These are phyloP conservation scores for Russula lepida DNA, from an alignment of 768 basidiomycete species.

Conservation along the genomic window DNA sequence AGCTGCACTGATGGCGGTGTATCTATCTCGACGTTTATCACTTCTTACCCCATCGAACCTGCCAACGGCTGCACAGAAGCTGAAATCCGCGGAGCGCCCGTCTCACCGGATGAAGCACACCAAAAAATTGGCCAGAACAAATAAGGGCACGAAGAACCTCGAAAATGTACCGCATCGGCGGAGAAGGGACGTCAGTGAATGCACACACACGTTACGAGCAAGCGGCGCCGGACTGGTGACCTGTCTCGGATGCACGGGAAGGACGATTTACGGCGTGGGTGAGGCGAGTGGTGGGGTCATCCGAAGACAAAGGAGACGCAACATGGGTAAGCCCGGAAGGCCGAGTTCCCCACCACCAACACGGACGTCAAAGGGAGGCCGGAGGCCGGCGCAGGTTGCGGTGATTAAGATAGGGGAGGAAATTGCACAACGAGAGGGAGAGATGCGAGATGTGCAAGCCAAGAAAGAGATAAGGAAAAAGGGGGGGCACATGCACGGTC, in stretches of 20 bases:
- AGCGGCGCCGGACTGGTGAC: neutral
- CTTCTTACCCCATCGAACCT: neutral
- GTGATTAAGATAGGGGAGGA: conserved; percentile 7
- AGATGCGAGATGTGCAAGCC: neutral
- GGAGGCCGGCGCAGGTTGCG: conserved; percentile 3
- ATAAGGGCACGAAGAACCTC: conserved; percentile 2
- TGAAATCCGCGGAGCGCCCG: conserved; percentile 15
- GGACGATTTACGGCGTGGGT: conserved; percentile 19
- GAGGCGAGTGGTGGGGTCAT: neutral
- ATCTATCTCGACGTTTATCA: conserved; percentile 24
- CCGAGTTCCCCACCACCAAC: neutral
- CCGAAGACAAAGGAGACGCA: conserved; percentile 1
- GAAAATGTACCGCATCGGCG: conserved; percentile 8
- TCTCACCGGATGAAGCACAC: neutral
- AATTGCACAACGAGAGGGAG: conserved; percentile 1
- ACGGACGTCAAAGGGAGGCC: conserved; percentile 3
- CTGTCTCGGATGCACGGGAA: conserved; percentile 12
- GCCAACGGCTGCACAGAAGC: neutral
- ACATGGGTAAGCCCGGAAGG: neutral
- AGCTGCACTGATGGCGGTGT: conserved; percentile 27
- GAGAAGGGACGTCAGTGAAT: conserved; percentile 16
- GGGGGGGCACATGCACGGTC: neutral
- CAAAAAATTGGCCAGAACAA: conserved; percentile 7
- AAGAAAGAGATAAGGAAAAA: neutral
- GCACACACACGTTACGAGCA: neutral